phyloP scores from a whole-genome alignment of 2,329 filamentous ascomycete species.

The Didymella lethalis region DNA sequence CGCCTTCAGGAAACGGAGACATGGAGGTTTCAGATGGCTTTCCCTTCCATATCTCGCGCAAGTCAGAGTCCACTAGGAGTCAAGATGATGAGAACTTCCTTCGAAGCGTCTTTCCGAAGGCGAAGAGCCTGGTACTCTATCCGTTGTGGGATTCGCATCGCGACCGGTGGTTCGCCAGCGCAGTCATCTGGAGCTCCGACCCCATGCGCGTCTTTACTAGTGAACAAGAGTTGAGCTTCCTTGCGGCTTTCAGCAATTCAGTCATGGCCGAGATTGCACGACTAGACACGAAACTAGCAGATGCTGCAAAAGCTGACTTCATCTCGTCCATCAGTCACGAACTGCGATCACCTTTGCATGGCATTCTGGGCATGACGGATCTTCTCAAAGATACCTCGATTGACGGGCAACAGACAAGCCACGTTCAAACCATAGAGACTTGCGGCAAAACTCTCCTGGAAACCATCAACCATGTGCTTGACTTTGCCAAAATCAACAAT shows the following conservation, averaged over 20 bases:
- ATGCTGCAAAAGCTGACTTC: slow-evolving; percentile 64
- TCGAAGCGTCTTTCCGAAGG: slow-evolving; percentile 46
- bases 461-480: slow-evolving; percentile 54
- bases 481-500: slow-evolving; percentile 53
- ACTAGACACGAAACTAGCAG: slow-evolving; percentile 49
- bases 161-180: slow-evolving; percentile 50
- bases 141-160: slow-evolving; percentile 52
- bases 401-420: slow-evolving; percentile 52
- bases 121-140: slow-evolving; percentile 50
- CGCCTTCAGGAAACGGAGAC: slow-evolving; percentile 30
- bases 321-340: slow-evolving; percentile 69
- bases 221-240: slow-evolving; percentile 49
- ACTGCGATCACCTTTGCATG: slow-evolving; percentile 67
- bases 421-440: slow-evolving; percentile 49
- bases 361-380: slow-evolving; percentile 60
- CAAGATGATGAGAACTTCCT: slow-evolving; percentile 47
- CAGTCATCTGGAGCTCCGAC: slow-evolving; percentile 50
- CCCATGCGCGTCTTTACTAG: slow-evolving; percentile 50
- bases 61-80: slow-evolving; percentile 41
- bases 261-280: slow-evolving; percentile 52
- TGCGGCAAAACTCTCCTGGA: slow-evolving; percentile 53
- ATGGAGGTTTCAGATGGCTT: slow-evolving; percentile 31
- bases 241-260: slow-evolving; percentile 51
- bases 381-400: slow-evolving; percentile 44
- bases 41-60: slow-evolving; percentile 34